phyloP scores from a whole-genome alignment of 2,329 filamentous ascomycete species.

The Chrysoporthe deuterocubensis region DNA sequence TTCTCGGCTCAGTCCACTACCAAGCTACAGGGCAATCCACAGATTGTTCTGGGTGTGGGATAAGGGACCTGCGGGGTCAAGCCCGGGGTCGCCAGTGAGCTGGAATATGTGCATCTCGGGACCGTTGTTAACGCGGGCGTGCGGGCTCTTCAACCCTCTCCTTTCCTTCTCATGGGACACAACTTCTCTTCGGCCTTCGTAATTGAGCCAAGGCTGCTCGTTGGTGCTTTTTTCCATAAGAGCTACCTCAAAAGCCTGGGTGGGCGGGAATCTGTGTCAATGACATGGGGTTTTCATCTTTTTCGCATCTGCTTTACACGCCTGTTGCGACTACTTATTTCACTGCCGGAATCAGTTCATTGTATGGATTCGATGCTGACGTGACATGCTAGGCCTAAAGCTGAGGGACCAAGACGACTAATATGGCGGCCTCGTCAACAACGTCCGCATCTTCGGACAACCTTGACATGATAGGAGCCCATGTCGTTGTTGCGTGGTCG shows the following conservation, averaged over 20 bases:
- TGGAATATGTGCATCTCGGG: conserved; percentile 2
- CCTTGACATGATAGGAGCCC: conserved; percentile 7
- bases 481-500: conserved; percentile 6
- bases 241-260: conserved; percentile 19
- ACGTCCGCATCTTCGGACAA: not conserved
- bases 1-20: conserved; percentile 19
- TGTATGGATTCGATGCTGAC: not conserved
- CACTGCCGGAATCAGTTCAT: not conserved
- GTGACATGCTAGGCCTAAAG: not conserved
- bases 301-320: not conserved
- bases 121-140: conserved; percentile 22
- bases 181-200: not conserved
- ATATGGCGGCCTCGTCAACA: conserved; percentile 4
- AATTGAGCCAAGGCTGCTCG: conserved; percentile 21
- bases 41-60: conserved; percentile 19
- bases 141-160: conserved; percentile 7
- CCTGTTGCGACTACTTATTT: too few species aligned
- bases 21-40: conserved; percentile 15
- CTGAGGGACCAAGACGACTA: not conserved
- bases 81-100: conserved; percentile 21
- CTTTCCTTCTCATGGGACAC: not conserved
- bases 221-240: not conserved
- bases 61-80: conserved; percentile 19
- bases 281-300: conserved; percentile 9
- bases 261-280: conserved; percentile 18